phyloP scores from a whole-genome alignment of 202 grass and related monocot species.

The Zizania palustris region DNA sequence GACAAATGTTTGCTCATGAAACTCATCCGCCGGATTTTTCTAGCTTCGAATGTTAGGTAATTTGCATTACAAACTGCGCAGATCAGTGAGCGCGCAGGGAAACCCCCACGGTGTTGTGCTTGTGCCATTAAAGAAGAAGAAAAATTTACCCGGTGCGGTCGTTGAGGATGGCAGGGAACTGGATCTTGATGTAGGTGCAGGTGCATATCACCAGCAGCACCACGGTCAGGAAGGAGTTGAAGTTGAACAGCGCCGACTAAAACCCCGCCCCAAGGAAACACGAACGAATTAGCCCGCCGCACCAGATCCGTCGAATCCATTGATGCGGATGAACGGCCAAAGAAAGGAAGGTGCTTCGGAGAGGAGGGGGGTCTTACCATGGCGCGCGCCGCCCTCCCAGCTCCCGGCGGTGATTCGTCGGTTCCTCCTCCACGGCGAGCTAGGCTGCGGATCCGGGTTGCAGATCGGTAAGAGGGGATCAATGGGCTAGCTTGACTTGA shows the following conservation, averaged over 20 bases:
- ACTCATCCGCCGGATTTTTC: background rate
- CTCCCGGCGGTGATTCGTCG: background rate
- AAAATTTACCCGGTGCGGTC: slow-evolving; percentile 69
- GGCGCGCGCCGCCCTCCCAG: slow-evolving; percentile 6
- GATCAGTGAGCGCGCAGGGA: background rate
- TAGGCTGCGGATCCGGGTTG: background rate
- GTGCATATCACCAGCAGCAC: slow-evolving; percentile 93
- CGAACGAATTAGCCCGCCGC: background rate
- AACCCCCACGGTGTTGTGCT: background rate
- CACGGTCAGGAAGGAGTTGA: slow-evolving; percentile 88
- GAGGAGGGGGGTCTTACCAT: slow-evolving; percentile 38
- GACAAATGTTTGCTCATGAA: background rate
- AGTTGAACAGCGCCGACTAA: slow-evolving; percentile 92
- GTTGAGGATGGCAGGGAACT: slow-evolving; percentile 86
- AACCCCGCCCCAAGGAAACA: slow-evolving; percentile 1
- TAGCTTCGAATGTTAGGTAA: background rate
- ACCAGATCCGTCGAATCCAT: slow-evolving; percentile 17
- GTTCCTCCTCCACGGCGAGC: background rate
- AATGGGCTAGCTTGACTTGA: too few species aligned
- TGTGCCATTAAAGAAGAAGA: background rate
- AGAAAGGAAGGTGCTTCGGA: background rate
- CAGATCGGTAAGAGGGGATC: too few species aligned
- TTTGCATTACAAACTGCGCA: background rate
- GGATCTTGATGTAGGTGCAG: slow-evolving; percentile 89
- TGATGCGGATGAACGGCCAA: background rate